Evolutionary conservation across 306 rosid genomes (phyloP).

Genomic region (Lupinus albus): DNA sequence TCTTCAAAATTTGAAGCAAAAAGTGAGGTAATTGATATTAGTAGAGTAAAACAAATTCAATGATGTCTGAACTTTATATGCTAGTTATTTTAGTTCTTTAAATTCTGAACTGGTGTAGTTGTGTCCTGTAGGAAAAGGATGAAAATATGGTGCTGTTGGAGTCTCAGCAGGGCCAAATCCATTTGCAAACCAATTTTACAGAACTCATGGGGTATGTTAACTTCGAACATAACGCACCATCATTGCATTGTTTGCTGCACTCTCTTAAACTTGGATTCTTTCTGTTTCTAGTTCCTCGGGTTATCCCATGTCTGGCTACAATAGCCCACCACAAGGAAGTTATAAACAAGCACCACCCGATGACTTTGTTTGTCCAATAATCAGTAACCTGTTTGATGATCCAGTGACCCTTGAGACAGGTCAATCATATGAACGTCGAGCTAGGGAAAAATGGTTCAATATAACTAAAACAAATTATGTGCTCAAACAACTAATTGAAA

Average conservation of each 20-base stretch:
- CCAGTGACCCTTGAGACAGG: slow-evolving; percentile 98
- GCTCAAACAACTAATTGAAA: slow-evolving; percentile 79
- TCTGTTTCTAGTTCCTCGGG: slow-evolving; percentile 54
- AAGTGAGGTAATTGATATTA: slow-evolving; percentile 63
- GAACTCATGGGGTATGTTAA: slow-evolving; percentile 58
- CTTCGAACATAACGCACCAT: slow-evolving; percentile 34
- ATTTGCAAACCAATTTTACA: slow-evolving; percentile 48
- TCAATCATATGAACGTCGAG: slow-evolving; percentile 87
- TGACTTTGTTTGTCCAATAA: slow-evolving; percentile 92
- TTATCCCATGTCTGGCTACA: slow-evolving; percentile 53
- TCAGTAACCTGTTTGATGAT: slow-evolving; percentile 82
- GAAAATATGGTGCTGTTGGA: slow-evolving; percentile 48
- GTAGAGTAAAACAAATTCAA: slow-evolving; percentile 35
- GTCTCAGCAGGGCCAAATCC: slow-evolving; percentile 49
- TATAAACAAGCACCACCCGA: slow-evolving; percentile 69
- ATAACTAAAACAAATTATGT: slow-evolving; percentile 93
- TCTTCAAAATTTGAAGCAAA: slow-evolving; percentile 66
- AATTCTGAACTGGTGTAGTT: slow-evolving; percentile 36
- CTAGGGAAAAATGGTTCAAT: slow-evolving; percentile 88
- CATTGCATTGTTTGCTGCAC: slow-evolving; percentile 32
- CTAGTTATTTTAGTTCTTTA: slow-evolving; percentile 35
- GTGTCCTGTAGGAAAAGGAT: slow-evolving; percentile 65
- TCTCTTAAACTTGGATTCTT: slow-evolving; percentile 46
- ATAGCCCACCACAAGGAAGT: slow-evolving; percentile 38
- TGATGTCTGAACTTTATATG: slow-evolving; percentile 49